phyloP scores from a whole-genome alignment of 805 yeast genomes.

The Hanseniaspora pseudoguilliermondii region DNA sequence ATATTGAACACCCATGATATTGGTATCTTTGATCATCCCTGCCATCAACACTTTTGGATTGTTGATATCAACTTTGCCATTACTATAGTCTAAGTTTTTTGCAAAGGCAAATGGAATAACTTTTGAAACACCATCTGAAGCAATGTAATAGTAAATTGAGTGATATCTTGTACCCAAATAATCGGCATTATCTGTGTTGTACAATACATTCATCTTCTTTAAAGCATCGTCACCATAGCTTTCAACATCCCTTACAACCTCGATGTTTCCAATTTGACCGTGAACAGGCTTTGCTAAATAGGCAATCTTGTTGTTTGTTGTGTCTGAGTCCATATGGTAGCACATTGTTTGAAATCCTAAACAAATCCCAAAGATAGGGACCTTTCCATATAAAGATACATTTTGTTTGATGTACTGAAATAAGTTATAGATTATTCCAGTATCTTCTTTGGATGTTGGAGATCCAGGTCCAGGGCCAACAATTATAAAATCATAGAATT shows the following conservation, averaged over 20 bases:
- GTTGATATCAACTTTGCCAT: conserved; percentile 14
- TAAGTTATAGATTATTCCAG: conserved; percentile 39
- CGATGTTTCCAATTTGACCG: conserved; percentile 63
- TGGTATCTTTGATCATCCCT: conserved; percentile 43
- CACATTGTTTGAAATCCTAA: conserved; percentile 84
- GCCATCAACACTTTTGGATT: conserved; percentile 59
- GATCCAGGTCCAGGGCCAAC: conserved; percentile 98
- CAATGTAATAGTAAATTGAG: conserved; percentile 31
- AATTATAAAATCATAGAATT: conserved; percentile 58
- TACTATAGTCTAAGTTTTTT: conserved; percentile 22
- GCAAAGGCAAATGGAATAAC: conserved; percentile 49
- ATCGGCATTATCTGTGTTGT: neutral
- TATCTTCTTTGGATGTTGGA: conserved; percentile 71
- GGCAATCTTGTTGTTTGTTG: conserved; percentile 30
- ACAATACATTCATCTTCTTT: conserved; percentile 15
- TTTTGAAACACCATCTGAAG: conserved; percentile 16
- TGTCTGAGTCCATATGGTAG: conserved; percentile 36
- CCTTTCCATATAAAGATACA: conserved; percentile 9
- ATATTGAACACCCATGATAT: conserved; percentile 89
- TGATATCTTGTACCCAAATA: conserved; percentile 80
- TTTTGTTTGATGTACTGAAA: conserved; percentile 11
- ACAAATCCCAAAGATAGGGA: conserved; percentile 84
- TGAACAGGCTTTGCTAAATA: conserved; percentile 55
- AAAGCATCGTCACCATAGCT: neutral
- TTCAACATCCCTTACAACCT: conserved; percentile 5